Base-by-base conservation (phyloP, 1,284 basidiomycete species). In the Grifola frondosa region DNA sequence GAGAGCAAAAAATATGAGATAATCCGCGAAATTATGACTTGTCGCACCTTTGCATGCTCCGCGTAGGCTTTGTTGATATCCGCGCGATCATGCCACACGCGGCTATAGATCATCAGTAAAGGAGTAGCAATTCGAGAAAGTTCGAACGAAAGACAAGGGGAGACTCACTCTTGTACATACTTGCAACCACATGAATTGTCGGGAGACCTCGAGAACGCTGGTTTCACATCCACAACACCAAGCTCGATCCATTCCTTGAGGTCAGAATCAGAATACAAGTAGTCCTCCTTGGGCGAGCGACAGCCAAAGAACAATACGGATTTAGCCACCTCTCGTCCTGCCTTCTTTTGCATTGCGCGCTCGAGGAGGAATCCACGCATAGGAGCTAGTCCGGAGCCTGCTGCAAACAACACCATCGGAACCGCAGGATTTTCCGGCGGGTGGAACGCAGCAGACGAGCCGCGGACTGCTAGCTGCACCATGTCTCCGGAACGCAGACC, bases 321-420 rank as follows among this genome's bases (percentile, higher is more conserved):
- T 41, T 63, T 61, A 19, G 68, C 73, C 10, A 77, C 68, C 15
- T 68, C 62, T 13, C 74, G 60, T 0, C 75, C 75, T 6, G 71
- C 67, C 35, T 61, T 56, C 55, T 68, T 70, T 60, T 77, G 74
- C 46, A 67, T 58, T 13, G 74, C 74, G 13, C 75, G 70, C 52
- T 78, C 76, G 53, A 76, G 72, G 29, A 79, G 63, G 62, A 79
- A 79, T 1, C 74, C 75, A 30, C 74, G 67, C 69, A 79, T 75
- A 1, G 77, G 76, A 6, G 77, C 71, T 17, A 79, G 50, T 0
- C 77, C 76, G 3, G 72, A 68, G 7, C 76, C 77, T 16, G 73
- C 72, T 21, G 69, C 70, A 57, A 75, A 74, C 65, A 77, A 69
- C 16, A 78, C 63, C 26, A 79, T 61, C 3, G 75, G 75, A 12